phyloP scores from a whole-genome alignment of 2,329 filamentous ascomycete genomes.

The Diplodia sapinea region DNA sequence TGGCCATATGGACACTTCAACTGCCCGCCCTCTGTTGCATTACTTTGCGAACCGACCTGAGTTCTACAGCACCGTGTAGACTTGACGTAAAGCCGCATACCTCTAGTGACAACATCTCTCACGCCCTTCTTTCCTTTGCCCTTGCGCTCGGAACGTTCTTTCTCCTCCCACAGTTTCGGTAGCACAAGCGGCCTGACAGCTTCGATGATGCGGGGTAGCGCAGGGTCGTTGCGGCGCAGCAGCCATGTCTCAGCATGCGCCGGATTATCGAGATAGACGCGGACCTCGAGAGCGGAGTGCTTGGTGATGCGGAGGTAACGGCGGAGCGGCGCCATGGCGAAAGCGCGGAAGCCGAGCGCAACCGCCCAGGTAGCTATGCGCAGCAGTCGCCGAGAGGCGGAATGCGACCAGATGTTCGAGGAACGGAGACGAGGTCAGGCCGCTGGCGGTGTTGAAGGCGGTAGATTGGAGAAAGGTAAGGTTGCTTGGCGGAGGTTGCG shows the following conservation, averaged over 20 bases:
- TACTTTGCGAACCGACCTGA: too few relatives aligned
- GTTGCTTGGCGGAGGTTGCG: conserved; percentile 22
- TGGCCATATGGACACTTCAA: too few relatives aligned
- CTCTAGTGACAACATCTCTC: conserved; percentile 84
- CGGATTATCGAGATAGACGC: conserved; percentile 93
- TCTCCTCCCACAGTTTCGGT: conserved; percentile 89
- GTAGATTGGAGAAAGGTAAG: conserved; percentile 9
- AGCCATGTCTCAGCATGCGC: conserved; percentile 83
- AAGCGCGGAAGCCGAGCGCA: background rate
- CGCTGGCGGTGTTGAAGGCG: conserved; percentile 10
- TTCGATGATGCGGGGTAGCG: conserved; percentile 82
- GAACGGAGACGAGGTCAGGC: background rate
- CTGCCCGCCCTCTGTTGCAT: too few relatives aligned
- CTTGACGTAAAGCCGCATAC: conserved; percentile 52
- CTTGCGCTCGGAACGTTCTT: conserved; percentile 64
- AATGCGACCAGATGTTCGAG: background rate
- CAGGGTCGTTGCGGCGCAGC: conserved; percentile 74
- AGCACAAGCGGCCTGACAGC: conserved; percentile 84
- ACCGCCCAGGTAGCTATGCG: background rate
- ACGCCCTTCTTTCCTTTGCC: conserved; percentile 72
- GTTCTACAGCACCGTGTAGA: background rate
- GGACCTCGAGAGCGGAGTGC: conserved; percentile 93
- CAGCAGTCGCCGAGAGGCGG: background rate
- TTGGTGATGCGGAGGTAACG: conserved; percentile 91
- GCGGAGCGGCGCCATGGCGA: conserved; percentile 80